A percentile compares a stretch with the other conserved stretches of the same genome.
Evolutionary conservation across 2,329 filamentous ascomycete genomes (phyloP).

Genomic region (Phaeophleospora eucalypticola): DNA sequence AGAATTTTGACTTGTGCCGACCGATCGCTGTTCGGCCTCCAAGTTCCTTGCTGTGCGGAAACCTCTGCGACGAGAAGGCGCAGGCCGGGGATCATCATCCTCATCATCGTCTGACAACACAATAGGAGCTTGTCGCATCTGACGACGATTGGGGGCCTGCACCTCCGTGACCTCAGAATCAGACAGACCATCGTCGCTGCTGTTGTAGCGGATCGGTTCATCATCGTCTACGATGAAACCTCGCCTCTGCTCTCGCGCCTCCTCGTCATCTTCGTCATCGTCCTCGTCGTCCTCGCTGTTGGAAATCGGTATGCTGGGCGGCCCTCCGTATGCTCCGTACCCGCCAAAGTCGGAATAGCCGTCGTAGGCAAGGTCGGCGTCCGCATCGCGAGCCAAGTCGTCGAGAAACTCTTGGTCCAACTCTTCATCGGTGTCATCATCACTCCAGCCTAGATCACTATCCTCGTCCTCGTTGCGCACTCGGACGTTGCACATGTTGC

Average conservation of each 20-base stretch:
- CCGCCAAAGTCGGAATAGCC: not conserved
- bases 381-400: slow-evolving; percentile 29
- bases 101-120: slow-evolving; percentile 24
- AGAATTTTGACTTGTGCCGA: slow-evolving; percentile 10
- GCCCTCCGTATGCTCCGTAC: not conserved
- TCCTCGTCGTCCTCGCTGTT: slow-evolving; percentile 30
- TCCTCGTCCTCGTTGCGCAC: slow-evolving; percentile 48
- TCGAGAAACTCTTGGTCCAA: slow-evolving; percentile 39
- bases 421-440: slow-evolving; percentile 28
- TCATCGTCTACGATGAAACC: slow-evolving; percentile 17
- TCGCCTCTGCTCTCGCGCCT: slow-evolving; percentile 6
- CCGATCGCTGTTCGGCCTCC: slow-evolving; percentile 5
- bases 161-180: slow-evolving; percentile 10
- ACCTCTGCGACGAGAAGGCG: slow-evolving; percentile 1
- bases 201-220: slow-evolving; percentile 11
- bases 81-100: slow-evolving; percentile 8
- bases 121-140: slow-evolving; percentile 6
- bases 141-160: slow-evolving; percentile 4
- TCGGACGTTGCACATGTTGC: slow-evolving; percentile 50
- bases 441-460: slow-evolving; percentile 30
- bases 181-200: slow-evolving; percentile 18
- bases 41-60: not conserved
- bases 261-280: slow-evolving; percentile 22
- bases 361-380: slow-evolving; percentile 12
- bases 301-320: not conserved